phyloP scores from a whole-genome alignment of 2,329 filamentous ascomycete species.

The Exophiala sideris region DNA sequence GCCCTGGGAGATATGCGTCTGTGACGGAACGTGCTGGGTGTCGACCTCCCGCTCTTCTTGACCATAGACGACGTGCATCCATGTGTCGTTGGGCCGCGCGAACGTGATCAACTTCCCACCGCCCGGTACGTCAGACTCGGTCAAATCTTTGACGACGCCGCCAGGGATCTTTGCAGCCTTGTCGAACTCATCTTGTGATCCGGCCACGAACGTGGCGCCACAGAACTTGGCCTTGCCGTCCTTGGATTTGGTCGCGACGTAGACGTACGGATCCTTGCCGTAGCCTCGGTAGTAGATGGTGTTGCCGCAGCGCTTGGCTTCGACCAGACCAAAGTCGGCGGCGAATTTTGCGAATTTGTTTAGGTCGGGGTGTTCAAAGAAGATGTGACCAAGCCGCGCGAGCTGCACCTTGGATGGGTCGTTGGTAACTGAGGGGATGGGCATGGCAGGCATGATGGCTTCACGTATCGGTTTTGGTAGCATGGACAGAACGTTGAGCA shows the following conservation, averaged over 20 bases:
- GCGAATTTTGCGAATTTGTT: constrained; percentile 29
- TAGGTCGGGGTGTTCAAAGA: constrained; percentile 32
- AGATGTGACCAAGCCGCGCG: constrained; percentile 30
- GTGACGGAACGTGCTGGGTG: not conserved
- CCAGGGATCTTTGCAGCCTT: constrained; percentile 47
- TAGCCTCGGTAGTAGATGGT: constrained; percentile 61
- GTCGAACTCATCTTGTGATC: constrained; percentile 54
- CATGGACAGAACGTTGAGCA: constrained; percentile 10
- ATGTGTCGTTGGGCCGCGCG: constrained; percentile 25
- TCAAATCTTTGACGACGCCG: constrained; percentile 52
- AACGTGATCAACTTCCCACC: constrained; percentile 22
- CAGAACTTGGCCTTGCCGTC: constrained; percentile 51
- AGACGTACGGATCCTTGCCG: constrained; percentile 57
- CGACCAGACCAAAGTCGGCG: constrained; percentile 33
- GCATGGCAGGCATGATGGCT: constrained; percentile 17
- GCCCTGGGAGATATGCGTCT: constrained; percentile 32
- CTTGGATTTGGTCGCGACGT: constrained; percentile 54
- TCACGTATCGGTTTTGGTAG: constrained; percentile 21
- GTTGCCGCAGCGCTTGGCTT: constrained; percentile 32
- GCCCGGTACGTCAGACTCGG: constrained; percentile 18
- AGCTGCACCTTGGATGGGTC: constrained; percentile 26
- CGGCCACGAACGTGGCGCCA: constrained; percentile 58
- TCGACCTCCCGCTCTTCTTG: constrained; percentile 15
- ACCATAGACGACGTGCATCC: constrained; percentile 34
- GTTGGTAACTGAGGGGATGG: constrained; percentile 27